phyloP scores from a whole-genome alignment of 441 rosid species.

The Populus tomentosa region DNA sequence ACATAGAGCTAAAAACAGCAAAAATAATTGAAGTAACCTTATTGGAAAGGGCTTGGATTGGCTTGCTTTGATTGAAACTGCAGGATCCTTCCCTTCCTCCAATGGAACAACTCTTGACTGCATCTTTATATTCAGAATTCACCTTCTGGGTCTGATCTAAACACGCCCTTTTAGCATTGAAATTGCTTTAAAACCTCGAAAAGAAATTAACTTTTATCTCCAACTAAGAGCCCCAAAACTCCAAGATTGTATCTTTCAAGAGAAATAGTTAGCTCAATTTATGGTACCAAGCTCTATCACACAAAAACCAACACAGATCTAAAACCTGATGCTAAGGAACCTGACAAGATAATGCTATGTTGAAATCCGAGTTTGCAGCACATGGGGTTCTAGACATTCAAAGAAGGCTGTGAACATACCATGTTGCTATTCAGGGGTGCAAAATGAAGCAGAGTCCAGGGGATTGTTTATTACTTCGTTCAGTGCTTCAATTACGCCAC shows the following conservation, averaged over 20 bases:
- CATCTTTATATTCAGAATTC: constrained; percentile 32
- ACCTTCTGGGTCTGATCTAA: constrained; percentile 26
- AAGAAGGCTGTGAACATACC: constrained; percentile 8
- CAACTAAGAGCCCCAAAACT: constrained; percentile 3
- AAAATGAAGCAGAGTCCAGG: neutral
- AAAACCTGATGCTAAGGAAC: constrained; percentile 4
- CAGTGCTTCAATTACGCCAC: constrained; percentile 9
- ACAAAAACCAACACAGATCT: constrained; percentile 19
- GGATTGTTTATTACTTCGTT: neutral
- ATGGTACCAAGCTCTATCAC: neutral
- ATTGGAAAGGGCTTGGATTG: constrained; percentile 51
- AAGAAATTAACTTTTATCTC: neutral
- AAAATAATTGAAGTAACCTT: constrained; percentile 47
- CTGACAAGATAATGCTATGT: neutral
- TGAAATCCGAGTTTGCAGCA: constrained; percentile 4
- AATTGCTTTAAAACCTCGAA: neutral
- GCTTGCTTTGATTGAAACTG: constrained; percentile 29
- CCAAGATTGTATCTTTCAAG: constrained; percentile 1
- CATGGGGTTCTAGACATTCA: neutral
- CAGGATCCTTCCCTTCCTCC: constrained; percentile 71
- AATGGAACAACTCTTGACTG: constrained; percentile 50
- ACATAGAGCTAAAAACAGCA: constrained; percentile 51
- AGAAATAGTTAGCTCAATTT: neutral
- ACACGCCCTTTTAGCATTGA: constrained; percentile 2
- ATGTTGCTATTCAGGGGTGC: neutral